Conservation (phyloP, 768 basidiomycete species). For the Cystoderma amianthinum region DNA sequence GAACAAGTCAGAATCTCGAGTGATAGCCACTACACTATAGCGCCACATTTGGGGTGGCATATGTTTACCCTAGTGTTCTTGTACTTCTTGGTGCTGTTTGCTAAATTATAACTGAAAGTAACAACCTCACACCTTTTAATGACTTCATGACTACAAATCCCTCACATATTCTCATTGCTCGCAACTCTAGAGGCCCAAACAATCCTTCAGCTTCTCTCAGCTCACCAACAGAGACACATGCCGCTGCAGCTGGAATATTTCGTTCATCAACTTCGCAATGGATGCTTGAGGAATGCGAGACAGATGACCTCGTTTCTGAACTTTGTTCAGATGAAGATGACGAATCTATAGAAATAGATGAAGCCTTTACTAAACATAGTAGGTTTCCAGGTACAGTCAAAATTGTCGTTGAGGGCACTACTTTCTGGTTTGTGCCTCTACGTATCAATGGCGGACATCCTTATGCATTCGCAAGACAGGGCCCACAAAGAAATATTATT, state of each 20-base stretch:
- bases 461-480: slow-evolving; percentile 33
- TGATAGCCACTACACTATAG: slow-evolving; percentile 35
- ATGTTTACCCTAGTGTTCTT: too few species aligned
- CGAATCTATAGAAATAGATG: slow-evolving; percentile 72
- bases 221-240: slow-evolving; percentile 84
- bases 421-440: slow-evolving; percentile 68
- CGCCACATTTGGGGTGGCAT: too few species aligned
- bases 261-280: slow-evolving; percentile 76
- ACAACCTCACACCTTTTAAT: slow-evolving; percentile 6
- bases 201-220: slow-evolving; percentile 77
- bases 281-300: slow-evolving; percentile 72
- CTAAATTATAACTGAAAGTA: not conserved
- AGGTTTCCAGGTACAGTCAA: slow-evolving; percentile 83
- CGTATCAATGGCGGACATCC: not conserved
- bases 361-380: slow-evolving; percentile 64
- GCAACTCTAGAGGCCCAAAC: slow-evolving; percentile 70
- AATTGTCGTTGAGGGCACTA: slow-evolving; percentile 82
- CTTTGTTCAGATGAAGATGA: slow-evolving; percentile 61
- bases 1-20: slow-evolving; percentile 27
- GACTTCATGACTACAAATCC: slow-evolving; percentile 62
- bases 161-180: slow-evolving; percentile 83
- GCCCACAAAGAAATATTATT: slow-evolving; percentile 88
- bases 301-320: slow-evolving; percentile 63
- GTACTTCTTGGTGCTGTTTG: too few species aligned
- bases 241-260: slow-evolving; percentile 80